Base-by-base conservation (phyloP, 2,329 filamentous ascomycete genomes). In the Thermoascus crustaceus region DNA sequence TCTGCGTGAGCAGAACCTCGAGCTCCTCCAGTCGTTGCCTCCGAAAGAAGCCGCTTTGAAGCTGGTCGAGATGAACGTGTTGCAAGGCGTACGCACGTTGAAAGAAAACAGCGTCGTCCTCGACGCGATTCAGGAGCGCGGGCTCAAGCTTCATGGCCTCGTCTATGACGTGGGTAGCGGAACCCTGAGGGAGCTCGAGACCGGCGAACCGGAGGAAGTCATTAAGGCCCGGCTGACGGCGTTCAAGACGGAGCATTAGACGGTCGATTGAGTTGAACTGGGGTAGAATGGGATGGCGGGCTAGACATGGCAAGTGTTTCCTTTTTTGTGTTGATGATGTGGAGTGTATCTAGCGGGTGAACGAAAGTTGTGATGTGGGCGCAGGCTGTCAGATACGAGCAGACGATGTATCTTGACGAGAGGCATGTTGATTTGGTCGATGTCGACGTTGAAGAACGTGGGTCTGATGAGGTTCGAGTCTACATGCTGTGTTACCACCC, bases 41-140 rank as follows among this genome's bases (percentile, higher is more conserved):
- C 45, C 56, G 23, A 64, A 69, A 35, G 69, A 71, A 32, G 71
- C 75, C 32, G 69, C 69, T 1, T 60, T 73, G 7, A 76, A 76
- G 46, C 64, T 94, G 42, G 80, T 81, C 4, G 82, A 89, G 66
- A 64, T 88, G 50, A 91, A 91, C 55, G 82, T 93, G 11, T 68
- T 77, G 47, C 68, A 73, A 21, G 80, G 82, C 16, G 68, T 89
- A 39, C 68, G 77, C 46, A 72, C 76, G 13, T 61, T 91, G 38
- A 74, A 80, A 66, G 70, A 76, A 53, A 87, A 86, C 59, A 67
- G 71, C 32, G 72, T 75, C 16, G 72, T 93, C 19, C 71, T 78
- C 50, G 79, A 84, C 42, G 85, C 82, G 17, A 75, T 87, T 40
- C 60, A 67, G 44, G 78, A 85, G 49, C 69, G 82, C 18, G 82